Base-by-base conservation (phyloP, 2,329 filamentous ascomycete species). In the Colletotrichum nymphaeae region DNA sequence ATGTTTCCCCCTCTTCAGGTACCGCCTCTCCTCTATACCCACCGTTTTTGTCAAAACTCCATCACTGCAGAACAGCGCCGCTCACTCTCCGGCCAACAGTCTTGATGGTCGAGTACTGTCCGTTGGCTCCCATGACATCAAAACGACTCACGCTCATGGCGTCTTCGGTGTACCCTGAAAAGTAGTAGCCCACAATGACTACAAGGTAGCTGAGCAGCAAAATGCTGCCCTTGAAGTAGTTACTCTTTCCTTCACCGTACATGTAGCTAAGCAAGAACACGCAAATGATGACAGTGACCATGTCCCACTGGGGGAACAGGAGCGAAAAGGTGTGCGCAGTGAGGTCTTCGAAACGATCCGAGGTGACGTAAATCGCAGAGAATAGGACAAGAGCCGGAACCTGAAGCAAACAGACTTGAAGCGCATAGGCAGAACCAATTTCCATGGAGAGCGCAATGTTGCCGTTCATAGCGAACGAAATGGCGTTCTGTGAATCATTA, bases 381-480 rank as follows among this genome's bases (percentile, higher is more conserved):
- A 96, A 99, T 55, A 98, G 88, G 1, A 99, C 96, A 2, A 99
- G 87, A 1, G 95, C 95, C 0, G 97, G 97, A 24, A 98, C 95
- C 81, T 99, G 97, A 24, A 99, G 88, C 32, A 99, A 88, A 80
- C 96, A 98, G 63, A 99, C 97, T 83, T 99, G 97, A 56, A 99
- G 87, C 1, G 97, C 97, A 80, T 99, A 99, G 2, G 96, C 96
- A 0, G 95, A 98, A 77, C 97, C 97, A 77, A 99, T 99, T 81
- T 99, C 97, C 97, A 99, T 99, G 49, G 95, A 98, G 22, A 99
- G 86, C 0, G 97, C 97, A 82, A 99, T 98, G 82, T 99, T 99
- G 73, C 97, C 97, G 80, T 99, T 98, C 96, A 99, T 99, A 67
- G 97, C 97, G 81, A 99, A 99, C 0, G 95, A 98, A 73, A 99